Base-by-base conservation (phyloP, 768 basidiomycete species). In the Phallus indusiatus region DNA sequence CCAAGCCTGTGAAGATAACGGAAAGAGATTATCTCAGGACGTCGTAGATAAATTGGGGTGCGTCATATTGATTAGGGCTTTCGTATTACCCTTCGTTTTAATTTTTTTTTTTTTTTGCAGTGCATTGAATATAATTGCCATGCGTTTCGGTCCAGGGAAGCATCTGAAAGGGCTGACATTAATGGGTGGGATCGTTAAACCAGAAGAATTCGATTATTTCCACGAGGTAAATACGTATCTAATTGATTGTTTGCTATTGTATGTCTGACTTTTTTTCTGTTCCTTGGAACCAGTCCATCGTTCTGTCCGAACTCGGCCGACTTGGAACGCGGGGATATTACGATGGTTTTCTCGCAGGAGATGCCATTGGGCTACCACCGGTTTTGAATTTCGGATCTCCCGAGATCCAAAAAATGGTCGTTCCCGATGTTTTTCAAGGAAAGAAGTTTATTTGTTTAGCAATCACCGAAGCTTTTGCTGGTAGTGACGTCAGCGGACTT, bases 161-260 rank as follows among this genome's bases (percentile, higher is more conserved):
- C 90, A 94, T 67, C 79, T 96, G 20, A 75, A 88, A 67, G 91
- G 93, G 0, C 78, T 81, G 42, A 81, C 75, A 11, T 72, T 96
- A 1, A 83, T 93, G 72, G 86, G 82, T 24, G 92, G 91, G 11
- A 70, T 83, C 18, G 78, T 90, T 49, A 81, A 81, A 54, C 83
- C 88, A 4, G 89, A 90, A 67, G 86, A 94, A 64, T 97, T 88
- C 65, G 90, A 96, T 70, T 94, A 94, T 67, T 98, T 98, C 78
- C 87, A 96, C 67, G 94, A 91, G 76, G 87, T 85, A n/a, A n/a
- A n/a, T n/a, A 58, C 11, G 65, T 61, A n/a, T 3, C 37, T 17
- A 21, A 63, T 46, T 17, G 21, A 63, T 46, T n/a, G 14, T 53
- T 10, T 17, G 22, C 16, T 1, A 50, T 34, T 34, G 42, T 28